Conservation (phyloP, 768 basidiomycete species). For the Udeniomyces megalosporus region DNA sequence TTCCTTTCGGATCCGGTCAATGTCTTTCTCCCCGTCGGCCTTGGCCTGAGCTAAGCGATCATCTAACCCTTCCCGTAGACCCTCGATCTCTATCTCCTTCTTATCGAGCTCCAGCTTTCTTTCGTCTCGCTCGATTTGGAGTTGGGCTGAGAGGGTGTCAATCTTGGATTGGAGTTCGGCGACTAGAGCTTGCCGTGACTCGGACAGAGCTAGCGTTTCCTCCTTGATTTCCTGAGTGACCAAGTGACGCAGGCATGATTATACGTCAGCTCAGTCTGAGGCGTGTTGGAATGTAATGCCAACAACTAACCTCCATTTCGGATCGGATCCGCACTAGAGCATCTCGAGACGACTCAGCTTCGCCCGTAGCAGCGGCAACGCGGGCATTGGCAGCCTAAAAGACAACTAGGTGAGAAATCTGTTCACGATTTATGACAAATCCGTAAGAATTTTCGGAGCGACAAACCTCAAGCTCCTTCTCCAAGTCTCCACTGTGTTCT, state of each 20-base stretch:
- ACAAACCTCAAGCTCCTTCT: too few relatives aligned
- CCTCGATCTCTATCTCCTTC: background rate
- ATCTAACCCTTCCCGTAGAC: background rate
- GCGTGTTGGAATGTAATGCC: too few relatives aligned
- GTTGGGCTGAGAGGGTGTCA: background rate
- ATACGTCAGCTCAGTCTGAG: too few relatives aligned
- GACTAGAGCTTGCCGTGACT: background rate
- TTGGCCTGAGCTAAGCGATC: background rate
- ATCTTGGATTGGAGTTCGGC: slow-evolving; percentile 2
- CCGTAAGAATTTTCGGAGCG: too few relatives aligned
- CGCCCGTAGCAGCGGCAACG: background rate
- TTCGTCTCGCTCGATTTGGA: background rate
- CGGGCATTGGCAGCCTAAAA: background rate
- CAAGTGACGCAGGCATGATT: too few relatives aligned
- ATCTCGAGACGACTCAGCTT: background rate
- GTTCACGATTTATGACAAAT: too few relatives aligned
- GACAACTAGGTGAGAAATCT: too few relatives aligned
- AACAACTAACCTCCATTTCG: slow-evolving; percentile 2
- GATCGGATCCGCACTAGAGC: background rate
- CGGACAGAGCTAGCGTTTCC: background rate
- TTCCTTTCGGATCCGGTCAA: background rate
- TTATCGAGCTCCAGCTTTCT: background rate
- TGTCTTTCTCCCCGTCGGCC: background rate
- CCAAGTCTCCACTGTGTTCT: too few relatives aligned
- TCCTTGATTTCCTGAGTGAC: background rate